Evolutionary conservation across 1,284 basidiomycete genomes (phyloP).

Genomic region (Papiliotrema nemorosa): DNA sequence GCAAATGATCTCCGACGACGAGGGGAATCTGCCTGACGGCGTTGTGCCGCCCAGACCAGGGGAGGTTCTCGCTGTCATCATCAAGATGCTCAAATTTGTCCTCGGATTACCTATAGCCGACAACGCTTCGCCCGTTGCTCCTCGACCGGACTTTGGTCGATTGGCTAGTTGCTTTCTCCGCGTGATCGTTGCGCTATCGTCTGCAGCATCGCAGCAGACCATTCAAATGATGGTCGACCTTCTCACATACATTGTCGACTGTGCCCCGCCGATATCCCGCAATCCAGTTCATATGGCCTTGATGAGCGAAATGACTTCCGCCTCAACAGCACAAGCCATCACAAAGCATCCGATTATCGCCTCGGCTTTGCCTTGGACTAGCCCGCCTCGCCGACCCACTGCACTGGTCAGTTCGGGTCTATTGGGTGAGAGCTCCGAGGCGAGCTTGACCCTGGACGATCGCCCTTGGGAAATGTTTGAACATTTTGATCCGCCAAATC

Average conservation of each 20-base stretch:
- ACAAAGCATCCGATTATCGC: conserved; percentile 9
- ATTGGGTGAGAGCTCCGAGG: conserved; percentile 7
- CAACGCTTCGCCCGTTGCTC: conserved; percentile 13
- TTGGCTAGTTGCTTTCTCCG: conserved; percentile 31
- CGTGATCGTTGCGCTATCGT: conserved; percentile 20
- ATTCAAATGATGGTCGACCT: conserved; percentile 24
- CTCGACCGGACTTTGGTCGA: conserved; percentile 37
- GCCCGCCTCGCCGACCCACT: conserved; percentile 26
- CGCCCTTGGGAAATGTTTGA: conserved; percentile 47
- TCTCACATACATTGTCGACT: conserved; percentile 31
- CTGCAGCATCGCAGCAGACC: neutral
- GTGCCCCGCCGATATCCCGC: conserved; percentile 22
- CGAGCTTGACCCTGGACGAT: conserved; percentile 34
- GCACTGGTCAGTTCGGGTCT: conserved; percentile 11
- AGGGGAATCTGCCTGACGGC: neutral
- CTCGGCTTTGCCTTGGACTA: conserved; percentile 24
- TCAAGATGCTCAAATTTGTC: conserved; percentile 34
- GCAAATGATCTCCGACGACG: conserved; percentile 13
- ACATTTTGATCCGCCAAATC: conserved; percentile 23
- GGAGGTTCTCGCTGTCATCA: conserved; percentile 23
- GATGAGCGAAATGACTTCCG: conserved; percentile 23
- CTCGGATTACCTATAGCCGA: conserved; percentile 28
- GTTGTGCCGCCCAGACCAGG: conserved; percentile 24
- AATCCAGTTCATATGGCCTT: conserved; percentile 26
- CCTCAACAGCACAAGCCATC: conserved; percentile 17